These are phyloP conservation scores for Aspergillus chevalieri DNA, from an alignment of 2,329 filamentous ascomycete genomes.

Conservation along the genomic window DNA sequence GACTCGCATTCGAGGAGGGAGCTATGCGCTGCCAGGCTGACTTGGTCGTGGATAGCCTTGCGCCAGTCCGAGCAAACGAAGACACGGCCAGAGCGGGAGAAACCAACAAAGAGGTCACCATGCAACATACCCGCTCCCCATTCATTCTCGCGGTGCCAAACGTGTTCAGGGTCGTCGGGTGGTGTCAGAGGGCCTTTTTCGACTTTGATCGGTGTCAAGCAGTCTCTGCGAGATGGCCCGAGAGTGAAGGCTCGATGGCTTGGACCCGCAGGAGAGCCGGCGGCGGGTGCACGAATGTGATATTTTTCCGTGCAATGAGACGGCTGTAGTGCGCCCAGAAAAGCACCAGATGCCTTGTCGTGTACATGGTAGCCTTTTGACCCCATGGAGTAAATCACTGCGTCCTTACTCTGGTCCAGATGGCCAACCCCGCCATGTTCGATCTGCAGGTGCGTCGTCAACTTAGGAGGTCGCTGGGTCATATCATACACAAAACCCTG, in stretches of 20 bases:
- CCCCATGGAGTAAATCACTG: slow-evolving; percentile 43
- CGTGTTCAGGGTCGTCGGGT: slow-evolving; percentile 13
- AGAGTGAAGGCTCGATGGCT: slow-evolving; percentile 13
- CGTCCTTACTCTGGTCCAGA: slow-evolving; percentile 37
- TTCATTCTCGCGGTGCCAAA: slow-evolving; percentile 35
- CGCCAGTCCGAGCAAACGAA: slow-evolving; percentile 43
- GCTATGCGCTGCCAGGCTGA: slow-evolving; percentile 20
- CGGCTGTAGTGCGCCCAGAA: slow-evolving; percentile 35
- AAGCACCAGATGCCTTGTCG: slow-evolving; percentile 34
- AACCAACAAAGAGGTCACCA: slow-evolving; percentile 38
- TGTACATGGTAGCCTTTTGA: slow-evolving; percentile 38
- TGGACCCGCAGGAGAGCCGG: slow-evolving; percentile 11
- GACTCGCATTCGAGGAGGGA: slow-evolving; percentile 39
- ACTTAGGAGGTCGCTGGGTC: slow-evolving; percentile 26
- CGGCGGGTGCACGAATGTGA: slow-evolving; percentile 28
- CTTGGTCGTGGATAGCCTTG: slow-evolving; percentile 25
- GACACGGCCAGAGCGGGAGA: slow-evolving; percentile 39
- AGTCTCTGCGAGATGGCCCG: slow-evolving; percentile 16
- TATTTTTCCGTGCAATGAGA: slow-evolving; percentile 25
- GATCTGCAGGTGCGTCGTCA: slow-evolving; percentile 34
- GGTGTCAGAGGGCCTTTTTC: neutral
- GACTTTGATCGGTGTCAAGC: slow-evolving; percentile 22
- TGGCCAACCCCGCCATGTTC: slow-evolving; percentile 40
- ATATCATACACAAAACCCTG: slow-evolving; percentile 44
- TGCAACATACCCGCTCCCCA: slow-evolving; percentile 44